These are phyloP conservation scores for Rhizoclosmatium sp. DNA, from an alignment of 192 early-diverging fungal genomes.

Conservation along the genomic window DNA sequence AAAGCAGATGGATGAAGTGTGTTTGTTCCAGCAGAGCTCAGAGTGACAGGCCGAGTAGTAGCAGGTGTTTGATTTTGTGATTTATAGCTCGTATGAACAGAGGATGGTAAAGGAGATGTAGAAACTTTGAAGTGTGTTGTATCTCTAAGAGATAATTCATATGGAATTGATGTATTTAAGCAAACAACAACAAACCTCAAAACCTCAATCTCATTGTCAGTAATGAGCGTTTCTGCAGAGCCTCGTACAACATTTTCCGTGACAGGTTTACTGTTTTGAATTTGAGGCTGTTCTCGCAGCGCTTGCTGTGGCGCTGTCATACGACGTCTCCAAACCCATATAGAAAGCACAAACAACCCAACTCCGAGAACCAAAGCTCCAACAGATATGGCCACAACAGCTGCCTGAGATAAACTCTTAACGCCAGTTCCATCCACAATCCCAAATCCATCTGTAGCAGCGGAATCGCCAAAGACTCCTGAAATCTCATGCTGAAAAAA, in stretches of 20 bases:
- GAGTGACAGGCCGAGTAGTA: too few species aligned
- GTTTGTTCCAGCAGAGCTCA: neutral
- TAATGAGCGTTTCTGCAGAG: neutral
- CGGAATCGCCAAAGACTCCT: neutral
- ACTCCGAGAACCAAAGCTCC: neutral
- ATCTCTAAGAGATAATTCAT: too few species aligned
- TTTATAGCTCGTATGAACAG: too few species aligned
- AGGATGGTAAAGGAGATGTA: too few species aligned
- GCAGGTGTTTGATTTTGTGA: too few species aligned
- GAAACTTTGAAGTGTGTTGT: too few species aligned
- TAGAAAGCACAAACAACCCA: neutral
- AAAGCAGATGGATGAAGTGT: neutral
- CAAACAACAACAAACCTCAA: too few species aligned
- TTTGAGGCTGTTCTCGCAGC: too few species aligned
- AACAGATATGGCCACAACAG: neutral
- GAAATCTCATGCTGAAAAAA: constrained; percentile 26
- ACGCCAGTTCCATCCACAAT: neutral
- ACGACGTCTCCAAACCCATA: neutral
- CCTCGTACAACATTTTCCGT: too few species aligned
- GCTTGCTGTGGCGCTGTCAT: neutral
- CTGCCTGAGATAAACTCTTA: neutral
- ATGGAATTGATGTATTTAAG: too few species aligned
- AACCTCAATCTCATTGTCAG: neutral
- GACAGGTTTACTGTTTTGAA: too few species aligned
- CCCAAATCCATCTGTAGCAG: neutral